Evolutionary conservation across 2,329 filamentous ascomycete genomes (phyloP), one percentile per base, ranked within the genome.

Genomic region (Biscogniauxia mediterranea): DNA sequence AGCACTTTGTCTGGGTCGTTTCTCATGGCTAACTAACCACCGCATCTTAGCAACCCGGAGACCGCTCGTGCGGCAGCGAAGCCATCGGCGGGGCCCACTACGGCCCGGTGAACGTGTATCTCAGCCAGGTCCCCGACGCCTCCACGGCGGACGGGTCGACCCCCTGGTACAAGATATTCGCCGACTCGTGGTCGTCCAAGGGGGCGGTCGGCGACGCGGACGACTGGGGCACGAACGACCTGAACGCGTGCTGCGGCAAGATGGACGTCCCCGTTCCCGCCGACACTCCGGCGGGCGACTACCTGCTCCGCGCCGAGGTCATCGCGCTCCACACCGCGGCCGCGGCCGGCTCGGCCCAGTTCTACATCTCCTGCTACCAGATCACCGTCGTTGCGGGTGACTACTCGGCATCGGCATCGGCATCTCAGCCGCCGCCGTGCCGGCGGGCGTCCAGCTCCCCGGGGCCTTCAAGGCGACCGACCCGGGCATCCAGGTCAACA

Each of bases 61-160:
- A 83, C 67, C 77, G 81, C 52, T 72, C 65, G 28, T 84, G 81
- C 68, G 64, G 66, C 20, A 77, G 74, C 53, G 78, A 83, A 64
- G 83, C 82, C 21, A 83, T 85, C 57, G 83, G 83, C 28, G 82
- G 83, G 38, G 78, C 78, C 50, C 83, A 85, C 71, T 83, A 80
- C 66, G 82, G 82, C 9, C 82, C 83, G 1, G 81, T 85, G 38
- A 77, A 82, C 55, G 76, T 82, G 0, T 84, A 84, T 70, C 75
- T 84, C 59, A 78, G 77, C 69, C 79, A 81, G 64, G 82, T 85
- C 20, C 62, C 73, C 25, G 78, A 84, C 67, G 78, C 83, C 3
- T 70, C 76, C 32, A 78, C 74, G 0, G 80, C 81, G 54, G 75
- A 78, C 60, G 78, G 78, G 11, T 73, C 75, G 1, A 69, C 74